Evolutionary conservation across 176 grass and related monocot genomes (phyloP).

Genomic region (Secale cereale): DNA sequence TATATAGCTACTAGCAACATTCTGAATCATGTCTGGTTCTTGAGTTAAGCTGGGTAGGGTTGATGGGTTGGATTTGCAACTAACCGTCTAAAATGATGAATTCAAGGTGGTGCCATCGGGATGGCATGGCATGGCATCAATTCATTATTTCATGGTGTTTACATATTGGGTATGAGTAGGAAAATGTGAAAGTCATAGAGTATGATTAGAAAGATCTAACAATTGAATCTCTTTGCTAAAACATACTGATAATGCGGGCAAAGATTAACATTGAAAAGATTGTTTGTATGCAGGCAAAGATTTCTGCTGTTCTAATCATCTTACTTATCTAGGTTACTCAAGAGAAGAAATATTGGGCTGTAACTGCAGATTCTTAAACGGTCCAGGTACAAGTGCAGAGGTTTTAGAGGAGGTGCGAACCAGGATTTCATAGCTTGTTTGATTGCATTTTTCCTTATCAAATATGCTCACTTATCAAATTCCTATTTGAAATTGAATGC

Average conservation of each 20-base stretch:
- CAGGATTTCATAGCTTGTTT: constrained; percentile 13
- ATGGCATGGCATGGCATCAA: not conserved
- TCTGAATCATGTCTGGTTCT: not conserved
- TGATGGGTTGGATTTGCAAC: not conserved
- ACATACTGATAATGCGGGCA: not conserved
- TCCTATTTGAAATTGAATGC: constrained; percentile 13
- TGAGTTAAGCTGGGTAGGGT: not conserved
- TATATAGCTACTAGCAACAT: not conserved
- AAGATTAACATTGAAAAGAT: not conserved
- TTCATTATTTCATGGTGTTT: not conserved
- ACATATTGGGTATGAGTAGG: not conserved
- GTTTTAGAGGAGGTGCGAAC: constrained; percentile 70
- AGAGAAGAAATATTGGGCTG: constrained; percentile 86
- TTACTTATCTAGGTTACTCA: constrained; percentile 58
- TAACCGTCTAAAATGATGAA: not conserved
- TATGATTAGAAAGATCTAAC: not conserved
- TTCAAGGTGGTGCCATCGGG: constrained; percentile 9
- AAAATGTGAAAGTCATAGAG: not conserved
- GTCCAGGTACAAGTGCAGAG: constrained; percentile 62
- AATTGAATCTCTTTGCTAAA: not conserved
- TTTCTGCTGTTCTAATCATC: constrained; percentile 16
- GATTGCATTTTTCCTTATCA: not conserved
- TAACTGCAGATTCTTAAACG: constrained; percentile 70
- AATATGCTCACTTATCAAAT: constrained; percentile 8
- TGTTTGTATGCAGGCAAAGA: not conserved